These are phyloP conservation scores for Boletus bicolor DNA, from an alignment of 768 basidiomycete genomes.

Conservation along the genomic window DNA sequence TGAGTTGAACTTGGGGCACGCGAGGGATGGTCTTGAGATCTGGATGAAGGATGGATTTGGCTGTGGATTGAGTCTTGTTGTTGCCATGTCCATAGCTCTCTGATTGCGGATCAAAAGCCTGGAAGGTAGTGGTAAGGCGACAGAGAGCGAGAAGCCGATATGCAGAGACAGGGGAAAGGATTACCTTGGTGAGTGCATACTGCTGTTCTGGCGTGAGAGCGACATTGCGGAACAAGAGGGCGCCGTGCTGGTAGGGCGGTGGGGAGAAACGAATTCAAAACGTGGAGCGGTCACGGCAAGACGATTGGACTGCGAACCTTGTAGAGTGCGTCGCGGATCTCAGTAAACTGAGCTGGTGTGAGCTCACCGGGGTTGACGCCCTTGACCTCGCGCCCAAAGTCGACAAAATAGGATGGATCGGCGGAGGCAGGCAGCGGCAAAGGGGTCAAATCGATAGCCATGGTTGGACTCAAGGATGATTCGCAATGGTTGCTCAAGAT, in stretches of 20 bases:
- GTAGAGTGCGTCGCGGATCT: slow-evolving; percentile 72
- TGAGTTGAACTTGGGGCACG: slow-evolving; percentile 87
- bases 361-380: slow-evolving; percentile 67
- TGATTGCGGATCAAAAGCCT: slow-evolving; percentile 74
- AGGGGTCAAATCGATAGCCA: slow-evolving; percentile 66
- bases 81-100: slow-evolving; percentile 82
- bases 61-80: slow-evolving; percentile 73
- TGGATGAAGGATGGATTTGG: slow-evolving; percentile 81
- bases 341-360: slow-evolving; percentile 56
- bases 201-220: slow-evolving; percentile 77
- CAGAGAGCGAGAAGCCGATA: background rate
- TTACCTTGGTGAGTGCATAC: slow-evolving; percentile 79
- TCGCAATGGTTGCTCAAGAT: background rate
- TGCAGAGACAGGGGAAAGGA: background rate
- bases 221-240: slow-evolving; percentile 70
- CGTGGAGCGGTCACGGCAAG: background rate
- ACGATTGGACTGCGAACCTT: slow-evolving; percentile 43
- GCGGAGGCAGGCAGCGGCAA: slow-evolving; percentile 72
- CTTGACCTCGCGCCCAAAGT: slow-evolving; percentile 76
- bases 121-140: slow-evolving; percentile 5
- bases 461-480: slow-evolving; percentile 24
- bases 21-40: slow-evolving; percentile 89
- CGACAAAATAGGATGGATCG: slow-evolving; percentile 58
- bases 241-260: slow-evolving; percentile 53
- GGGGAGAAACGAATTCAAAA: background rate